Conservation (phyloP, 2,329 filamentous ascomycete genomes). For the Fusarium illudens region DNA sequence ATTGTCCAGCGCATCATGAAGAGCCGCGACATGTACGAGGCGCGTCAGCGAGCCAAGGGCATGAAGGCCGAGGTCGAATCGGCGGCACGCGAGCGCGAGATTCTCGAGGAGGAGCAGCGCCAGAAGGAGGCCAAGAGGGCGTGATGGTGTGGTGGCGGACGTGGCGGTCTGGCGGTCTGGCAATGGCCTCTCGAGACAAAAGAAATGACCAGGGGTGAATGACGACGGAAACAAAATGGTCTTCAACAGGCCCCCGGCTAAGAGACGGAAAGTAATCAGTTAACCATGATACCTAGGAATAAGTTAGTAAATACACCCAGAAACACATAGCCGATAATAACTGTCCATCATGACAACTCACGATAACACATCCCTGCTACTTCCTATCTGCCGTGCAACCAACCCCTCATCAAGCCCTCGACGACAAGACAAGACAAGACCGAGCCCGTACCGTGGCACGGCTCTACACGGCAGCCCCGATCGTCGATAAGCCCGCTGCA, state of each 20-base stretch:
- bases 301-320: not conserved
- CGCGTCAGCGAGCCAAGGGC: constrained; percentile 87
- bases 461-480: constrained; percentile 7
- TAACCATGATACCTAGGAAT: constrained; percentile 25
- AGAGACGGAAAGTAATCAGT: constrained; percentile 27
- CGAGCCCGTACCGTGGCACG: not conserved
- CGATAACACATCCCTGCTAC: not conserved
- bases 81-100: constrained; percentile 68
- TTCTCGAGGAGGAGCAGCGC: constrained; percentile 67
- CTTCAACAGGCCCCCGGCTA: constrained; percentile 38
- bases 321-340: not conserved
- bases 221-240: constrained; percentile 4
- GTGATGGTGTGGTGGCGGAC: constrained; percentile 18
- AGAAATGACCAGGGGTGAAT: constrained; percentile 4
- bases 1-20: constrained; percentile 92
- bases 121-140: constrained; percentile 54
- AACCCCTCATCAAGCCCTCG: constrained; percentile 2
- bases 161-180: constrained; percentile 15
- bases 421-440: not conserved
- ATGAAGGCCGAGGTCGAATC: constrained; percentile 83
- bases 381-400: not conserved
- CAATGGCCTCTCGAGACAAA: not conserved
- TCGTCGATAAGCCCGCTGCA: constrained; percentile 26
- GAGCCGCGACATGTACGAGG: constrained; percentile 88
- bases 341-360: constrained; percentile 18